Evolutionary conservation across 1,284 basidiomycete genomes (phyloP).

Genomic region (Malassezia globosa): DNA sequence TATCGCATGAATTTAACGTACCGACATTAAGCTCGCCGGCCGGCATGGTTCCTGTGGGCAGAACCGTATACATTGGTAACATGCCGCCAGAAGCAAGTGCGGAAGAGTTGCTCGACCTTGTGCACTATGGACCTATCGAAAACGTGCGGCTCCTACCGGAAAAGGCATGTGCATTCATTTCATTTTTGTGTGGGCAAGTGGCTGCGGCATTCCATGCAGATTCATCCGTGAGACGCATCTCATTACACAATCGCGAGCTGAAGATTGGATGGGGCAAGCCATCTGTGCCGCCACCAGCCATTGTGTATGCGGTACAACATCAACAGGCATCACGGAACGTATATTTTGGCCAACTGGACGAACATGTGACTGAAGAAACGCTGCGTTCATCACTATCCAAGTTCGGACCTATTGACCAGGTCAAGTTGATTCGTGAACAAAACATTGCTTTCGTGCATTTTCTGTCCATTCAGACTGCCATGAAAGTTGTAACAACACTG

Average conservation of each 20-base stretch:
- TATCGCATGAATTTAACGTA: neutral
- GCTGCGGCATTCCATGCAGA: slow-evolving; percentile 46
- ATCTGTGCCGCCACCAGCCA: slow-evolving; percentile 31
- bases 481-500: slow-evolving; percentile 40
- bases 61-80: slow-evolving; percentile 95
- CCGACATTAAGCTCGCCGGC: slow-evolving; percentile 1
- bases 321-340: slow-evolving; percentile 44
- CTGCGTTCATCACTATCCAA: slow-evolving; percentile 37
- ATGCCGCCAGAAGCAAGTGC: slow-evolving; percentile 89
- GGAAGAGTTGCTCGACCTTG: slow-evolving; percentile 90
- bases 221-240: slow-evolving; percentile 42
- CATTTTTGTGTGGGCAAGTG: slow-evolving; percentile 48
- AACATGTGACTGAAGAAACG: slow-evolving; percentile 31
- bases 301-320: slow-evolving; percentile 44
- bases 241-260: slow-evolving; percentile 42
- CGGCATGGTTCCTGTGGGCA: slow-evolving; percentile 43
- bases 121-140: slow-evolving; percentile 94
- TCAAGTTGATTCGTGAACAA: slow-evolving; percentile 46
- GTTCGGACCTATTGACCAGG: slow-evolving; percentile 46
- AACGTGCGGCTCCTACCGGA: slow-evolving; percentile 89
- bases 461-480: slow-evolving; percentile 41
- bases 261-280: slow-evolving; percentile 48
- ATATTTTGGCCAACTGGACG: slow-evolving; percentile 41
- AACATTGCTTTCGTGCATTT: slow-evolving; percentile 46
- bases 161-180: slow-evolving; percentile 94